Percentiles rank a stretch among this genome's conserved stretches.
Evolutionary conservation across 2,329 filamentous ascomycete species (phyloP).

Genomic region (Ramularia collo-cygni): DNA sequence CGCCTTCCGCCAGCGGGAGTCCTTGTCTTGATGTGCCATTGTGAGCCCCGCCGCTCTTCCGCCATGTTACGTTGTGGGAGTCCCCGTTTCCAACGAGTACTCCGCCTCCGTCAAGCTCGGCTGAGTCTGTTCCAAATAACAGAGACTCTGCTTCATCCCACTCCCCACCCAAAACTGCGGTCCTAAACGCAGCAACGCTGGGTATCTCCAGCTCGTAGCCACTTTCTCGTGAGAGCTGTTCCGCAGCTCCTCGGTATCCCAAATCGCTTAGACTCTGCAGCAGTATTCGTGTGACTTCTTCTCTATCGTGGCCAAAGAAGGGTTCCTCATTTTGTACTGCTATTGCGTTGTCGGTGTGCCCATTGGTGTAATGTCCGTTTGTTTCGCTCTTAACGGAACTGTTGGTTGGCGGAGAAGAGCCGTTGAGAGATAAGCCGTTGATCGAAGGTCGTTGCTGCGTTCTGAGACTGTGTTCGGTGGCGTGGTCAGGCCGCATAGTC

Average conservation of each 20-base stretch:
- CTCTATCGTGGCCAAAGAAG: constrained; percentile 81
- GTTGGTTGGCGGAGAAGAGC: constrained; percentile 34
- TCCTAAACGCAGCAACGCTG: constrained; percentile 78
- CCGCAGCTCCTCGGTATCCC: constrained; percentile 74
- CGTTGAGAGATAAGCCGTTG: constrained; percentile 31
- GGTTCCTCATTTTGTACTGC: constrained; percentile 29
- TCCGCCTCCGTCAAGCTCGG: constrained; percentile 39
- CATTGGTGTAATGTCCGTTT: constrained; percentile 40
- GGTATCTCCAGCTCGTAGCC: constrained; percentile 81
- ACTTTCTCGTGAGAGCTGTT: constrained; percentile 69
- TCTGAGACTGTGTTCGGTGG: constrained; percentile 36
- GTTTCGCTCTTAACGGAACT: constrained; percentile 35
- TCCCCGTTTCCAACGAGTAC: constrained; percentile 30
- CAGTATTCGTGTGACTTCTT: constrained; percentile 86
- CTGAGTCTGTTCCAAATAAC: constrained; percentile 50
- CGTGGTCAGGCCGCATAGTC: constrained; percentile 35
- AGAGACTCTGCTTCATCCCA: constrained; percentile 84
- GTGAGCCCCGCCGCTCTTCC: constrained; percentile 22
- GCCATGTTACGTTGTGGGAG: constrained; percentile 10
- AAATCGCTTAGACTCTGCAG: constrained; percentile 87
- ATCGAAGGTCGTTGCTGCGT: constrained; percentile 29
- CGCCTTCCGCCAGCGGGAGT: constrained; percentile 66
- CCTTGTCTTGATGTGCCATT: constrained; percentile 37
- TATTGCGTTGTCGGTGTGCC: constrained; percentile 19
- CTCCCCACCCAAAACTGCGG: constrained; percentile 68